Percentiles rank a stretch among this genome's conserved stretches.
Conservation (phyloP, 495 filamentous ascomycete species). For the Hypoxylon trugodes region DNA sequence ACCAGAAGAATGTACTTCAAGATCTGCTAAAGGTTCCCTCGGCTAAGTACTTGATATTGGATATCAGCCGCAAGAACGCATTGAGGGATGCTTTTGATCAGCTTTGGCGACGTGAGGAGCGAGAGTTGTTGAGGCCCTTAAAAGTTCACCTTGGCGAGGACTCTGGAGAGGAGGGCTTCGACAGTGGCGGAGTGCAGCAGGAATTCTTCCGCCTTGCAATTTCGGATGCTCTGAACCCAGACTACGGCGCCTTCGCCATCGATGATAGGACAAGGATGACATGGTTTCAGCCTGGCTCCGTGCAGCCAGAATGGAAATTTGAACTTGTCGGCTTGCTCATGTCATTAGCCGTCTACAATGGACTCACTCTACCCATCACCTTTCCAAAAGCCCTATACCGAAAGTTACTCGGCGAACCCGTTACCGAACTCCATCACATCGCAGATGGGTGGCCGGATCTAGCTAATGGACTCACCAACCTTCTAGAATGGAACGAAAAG, state of each 20-base stretch:
- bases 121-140: slow-evolving; percentile 83
- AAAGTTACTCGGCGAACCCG: slow-evolving; percentile 71
- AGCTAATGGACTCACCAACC: slow-evolving; percentile 70
- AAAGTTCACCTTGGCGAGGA: slow-evolving; percentile 86
- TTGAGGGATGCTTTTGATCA: slow-evolving; percentile 85
- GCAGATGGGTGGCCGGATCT: slow-evolving; percentile 88
- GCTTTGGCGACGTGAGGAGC: slow-evolving; percentile 83
- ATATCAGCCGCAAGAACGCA: slow-evolving; percentile 74
- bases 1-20: slow-evolving; percentile 60
- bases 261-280: slow-evolving; percentile 77
- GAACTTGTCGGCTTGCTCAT: slow-evolving; percentile 89
- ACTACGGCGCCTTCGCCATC: slow-evolving; percentile 77
- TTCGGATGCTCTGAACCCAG: slow-evolving; percentile 76
- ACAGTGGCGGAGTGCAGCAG: slow-evolving; percentile 93
- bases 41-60: slow-evolving; percentile 77
- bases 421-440: slow-evolving; percentile 76
- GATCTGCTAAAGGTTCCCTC: slow-evolving; percentile 69
- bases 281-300: slow-evolving; percentile 85
- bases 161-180: slow-evolving; percentile 85
- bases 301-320: slow-evolving; percentile 86
- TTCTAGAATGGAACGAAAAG: slow-evolving; percentile 75
- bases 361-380: slow-evolving; percentile 85
- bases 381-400: slow-evolving; percentile 87
- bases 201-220: slow-evolving; percentile 92
- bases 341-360: slow-evolving; percentile 93